Evolutionary conservation across 805 yeast species (phyloP), one percentile per base, ranked within the genome.

Genomic region (Wickerhamomyces alni): DNA sequence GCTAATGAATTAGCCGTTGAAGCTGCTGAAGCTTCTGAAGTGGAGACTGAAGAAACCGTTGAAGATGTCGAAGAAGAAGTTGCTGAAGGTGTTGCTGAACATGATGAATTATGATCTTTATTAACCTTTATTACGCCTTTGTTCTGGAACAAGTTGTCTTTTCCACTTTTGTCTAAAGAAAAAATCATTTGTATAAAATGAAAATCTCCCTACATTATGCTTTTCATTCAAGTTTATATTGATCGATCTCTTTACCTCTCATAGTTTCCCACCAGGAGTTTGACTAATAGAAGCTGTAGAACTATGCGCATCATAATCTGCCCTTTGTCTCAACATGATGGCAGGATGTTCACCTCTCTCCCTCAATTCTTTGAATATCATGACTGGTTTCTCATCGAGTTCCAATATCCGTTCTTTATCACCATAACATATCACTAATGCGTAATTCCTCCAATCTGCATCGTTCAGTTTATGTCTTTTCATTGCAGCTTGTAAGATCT

Each of bases 331-430:
- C 33, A 89, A 70, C 96, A 89, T 89, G 43, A 89, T 87, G 2
- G 93, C 85, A 1, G 98, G 97, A 55, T 83, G 86, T 48, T 82
- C 72, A 1, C 96, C 96, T 42, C 79, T 73, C 44, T 85, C 95
- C 55, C 80, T 87, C 19, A 91, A 67, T 53, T 84, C 95, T 58
- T 87, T 84, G 57, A 87, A 87, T 9, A 88, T 80, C 28, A 75
- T 67, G 8, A 91, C 94, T 0, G 99, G 99, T 58, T 79, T 84
- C 55, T 91, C 99, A 21, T 87, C 86, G 46, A 85, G 67, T 29
- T 83, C 86, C 35, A 93, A 62, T 9, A 88, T 77, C 22, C 96
- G 67, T 55, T 91, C 97, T 53, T 83, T 83, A 57, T 88, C 96
- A 18, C 93, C 96, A 56, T 87, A 88, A 55, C 94, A 84, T 13